Percentiles rank a stretch among this genome's conserved stretches.
phyloP scores from a whole-genome alignment of 1,284 basidiomycete genomes.

The Melanopsichium pennsylvanicum region DNA sequence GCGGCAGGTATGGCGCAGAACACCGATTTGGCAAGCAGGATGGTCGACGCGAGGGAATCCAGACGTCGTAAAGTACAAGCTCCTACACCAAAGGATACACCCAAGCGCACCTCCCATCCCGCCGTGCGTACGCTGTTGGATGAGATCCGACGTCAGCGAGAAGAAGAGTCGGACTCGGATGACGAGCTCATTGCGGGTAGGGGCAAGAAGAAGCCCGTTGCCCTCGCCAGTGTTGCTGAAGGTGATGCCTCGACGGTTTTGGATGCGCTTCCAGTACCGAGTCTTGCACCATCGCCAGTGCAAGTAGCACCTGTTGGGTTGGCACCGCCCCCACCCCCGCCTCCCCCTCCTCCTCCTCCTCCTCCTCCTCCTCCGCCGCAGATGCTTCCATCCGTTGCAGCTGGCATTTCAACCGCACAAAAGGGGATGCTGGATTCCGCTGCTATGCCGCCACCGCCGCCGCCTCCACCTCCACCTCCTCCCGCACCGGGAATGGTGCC shows the following conservation, averaged over 20 bases:
- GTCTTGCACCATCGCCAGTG: slow-evolving; percentile 7
- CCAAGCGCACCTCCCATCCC: slow-evolving; percentile 39
- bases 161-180: slow-evolving; percentile 47
- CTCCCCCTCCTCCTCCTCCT: slow-evolving; percentile 38
- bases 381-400: slow-evolving; percentile 24
- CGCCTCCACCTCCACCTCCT: slow-evolving; percentile 49
- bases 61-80: slow-evolving; percentile 34
- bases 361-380: slow-evolving; percentile 42
- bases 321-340: slow-evolving; percentile 31
- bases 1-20: slow-evolving; percentile 63
- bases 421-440: slow-evolving; percentile 29
- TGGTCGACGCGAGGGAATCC: slow-evolving; percentile 60
- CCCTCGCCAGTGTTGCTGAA: slow-evolving; percentile 18
- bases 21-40: slow-evolving; percentile 57
- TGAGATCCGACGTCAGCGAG: slow-evolving; percentile 52
- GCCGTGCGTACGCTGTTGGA: slow-evolving; percentile 50
- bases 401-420: slow-evolving; percentile 8
- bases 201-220: slow-evolving; percentile 31
- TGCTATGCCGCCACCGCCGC: slow-evolving; percentile 47
- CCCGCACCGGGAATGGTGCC: slow-evolving; percentile 37
- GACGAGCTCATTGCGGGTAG: slow-evolving; percentile 36
- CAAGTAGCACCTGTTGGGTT: not conserved
- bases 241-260: not conserved
- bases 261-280: slow-evolving; percentile 15
- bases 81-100: slow-evolving; percentile 3